Evolutionary conservation across 2,329 filamentous ascomycete species (phyloP).

Genomic region (Cladosporium austrohemisphaericum): DNA sequence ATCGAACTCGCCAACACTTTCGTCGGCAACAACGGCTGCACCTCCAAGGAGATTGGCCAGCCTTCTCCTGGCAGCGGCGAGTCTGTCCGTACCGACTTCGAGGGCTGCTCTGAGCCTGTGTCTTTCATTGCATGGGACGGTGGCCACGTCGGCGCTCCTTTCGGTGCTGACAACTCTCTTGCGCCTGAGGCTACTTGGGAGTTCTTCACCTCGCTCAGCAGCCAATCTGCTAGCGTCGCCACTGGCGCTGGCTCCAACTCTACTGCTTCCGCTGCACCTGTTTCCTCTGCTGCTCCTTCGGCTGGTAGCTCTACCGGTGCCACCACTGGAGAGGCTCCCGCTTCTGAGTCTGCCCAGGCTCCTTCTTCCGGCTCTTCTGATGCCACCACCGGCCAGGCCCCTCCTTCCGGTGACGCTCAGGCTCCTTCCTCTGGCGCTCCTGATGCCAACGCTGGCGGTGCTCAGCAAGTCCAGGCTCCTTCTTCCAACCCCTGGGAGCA

Average conservation of each 20-base stretch:
- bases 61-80: constrained; percentile 5
- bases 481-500: not conserved
- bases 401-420: not conserved
- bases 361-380: not conserved
- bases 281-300: not conserved
- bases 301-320: not conserved
- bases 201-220: constrained; percentile 4
- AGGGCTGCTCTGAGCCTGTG: constrained; percentile 11
- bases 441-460: too few relatives aligned
- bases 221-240: not conserved
- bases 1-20: constrained; percentile 8
- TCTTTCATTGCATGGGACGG: constrained; percentile 14
- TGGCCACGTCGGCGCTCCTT: constrained; percentile 7
- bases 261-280: not conserved
- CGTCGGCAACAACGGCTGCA: constrained; percentile 13
- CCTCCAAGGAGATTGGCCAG: constrained; percentile 3
- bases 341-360: not conserved
- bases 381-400: not conserved
- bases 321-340: not conserved
- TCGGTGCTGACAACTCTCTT: not conserved
- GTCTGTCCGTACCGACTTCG: constrained; percentile 7
- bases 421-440: not conserved
- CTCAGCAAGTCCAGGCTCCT: not conserved
- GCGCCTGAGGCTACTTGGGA: constrained; percentile 13
- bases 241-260: constrained; percentile 4